Percentiles rank a stretch among this genome's conserved stretches.
phyloP scores from a whole-genome alignment of 2,329 filamentous ascomycete species.

The Microcyclospora tardicrescens region DNA sequence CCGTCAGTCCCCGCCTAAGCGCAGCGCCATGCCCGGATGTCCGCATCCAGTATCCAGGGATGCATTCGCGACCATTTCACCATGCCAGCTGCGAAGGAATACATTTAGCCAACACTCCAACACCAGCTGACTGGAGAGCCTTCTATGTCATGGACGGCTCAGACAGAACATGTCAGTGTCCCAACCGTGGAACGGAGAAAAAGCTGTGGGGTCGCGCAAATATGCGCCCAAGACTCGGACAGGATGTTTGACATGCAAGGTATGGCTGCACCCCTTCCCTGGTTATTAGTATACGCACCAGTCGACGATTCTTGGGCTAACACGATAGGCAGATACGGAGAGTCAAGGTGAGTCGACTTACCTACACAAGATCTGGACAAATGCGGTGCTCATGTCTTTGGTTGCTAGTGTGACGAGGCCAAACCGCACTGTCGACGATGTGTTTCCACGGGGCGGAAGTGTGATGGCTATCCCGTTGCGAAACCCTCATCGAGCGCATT shows the following conservation, averaged over 20 bases:
- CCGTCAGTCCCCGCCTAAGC: too few relatives aligned
- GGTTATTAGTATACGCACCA: neutral
- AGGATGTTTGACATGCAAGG: constrained; percentile 45
- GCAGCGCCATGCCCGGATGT: too few relatives aligned
- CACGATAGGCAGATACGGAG: constrained; percentile 33
- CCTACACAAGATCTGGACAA: too few relatives aligned
- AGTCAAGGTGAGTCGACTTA: constrained; percentile 28
- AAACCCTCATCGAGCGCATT: constrained; percentile 4
- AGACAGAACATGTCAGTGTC: too few relatives aligned
- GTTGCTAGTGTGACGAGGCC: constrained; percentile 36
- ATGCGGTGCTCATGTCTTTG: too few relatives aligned
- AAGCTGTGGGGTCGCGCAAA: constrained; percentile 1
- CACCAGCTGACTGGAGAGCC: too few relatives aligned
- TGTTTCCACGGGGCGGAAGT: constrained; percentile 42
- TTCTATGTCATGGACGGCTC: too few relatives aligned
- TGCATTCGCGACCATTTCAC: too few relatives aligned
- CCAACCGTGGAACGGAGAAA: neutral
- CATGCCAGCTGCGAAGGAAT: too few relatives aligned
- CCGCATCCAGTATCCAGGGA: too few relatives aligned
- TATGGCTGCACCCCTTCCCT: neutral
- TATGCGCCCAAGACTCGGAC: constrained; percentile 13
- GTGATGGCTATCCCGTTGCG: constrained; percentile 39
- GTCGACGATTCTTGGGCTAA: constrained; percentile 1
- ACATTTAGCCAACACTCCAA: too few relatives aligned
- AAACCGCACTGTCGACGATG: constrained; percentile 43